phyloP scores from a whole-genome alignment of 257 asterid species.

The Solanum piurae region DNA sequence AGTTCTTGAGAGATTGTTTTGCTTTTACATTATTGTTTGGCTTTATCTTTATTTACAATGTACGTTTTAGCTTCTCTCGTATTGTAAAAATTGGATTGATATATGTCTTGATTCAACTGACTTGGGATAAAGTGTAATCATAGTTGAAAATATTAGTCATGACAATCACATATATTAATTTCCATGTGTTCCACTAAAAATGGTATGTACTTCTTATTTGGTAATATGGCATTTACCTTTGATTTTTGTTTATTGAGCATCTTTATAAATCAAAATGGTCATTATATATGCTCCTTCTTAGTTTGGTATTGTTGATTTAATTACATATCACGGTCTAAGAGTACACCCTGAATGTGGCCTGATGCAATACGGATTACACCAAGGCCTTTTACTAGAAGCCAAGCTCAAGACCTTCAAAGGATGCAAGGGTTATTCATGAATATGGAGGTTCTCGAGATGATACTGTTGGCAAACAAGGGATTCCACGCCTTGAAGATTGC shows the following conservation, averaged over 20 bases:
- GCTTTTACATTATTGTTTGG: not conserved
- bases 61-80: not conserved
- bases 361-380: too few relatives aligned
- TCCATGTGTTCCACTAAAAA: not conserved
- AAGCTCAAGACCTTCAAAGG: too few relatives aligned
- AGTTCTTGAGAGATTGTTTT: not conserved
- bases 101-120: not conserved
- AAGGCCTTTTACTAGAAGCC: too few relatives aligned
- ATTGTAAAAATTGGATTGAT: not conserved
- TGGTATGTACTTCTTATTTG: not conserved
- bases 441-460: too few relatives aligned
- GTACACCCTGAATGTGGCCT: too few relatives aligned
- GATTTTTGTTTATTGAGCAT: not conserved
- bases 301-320: not conserved
- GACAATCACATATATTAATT: not conserved
- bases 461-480: too few relatives aligned
- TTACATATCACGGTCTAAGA: not conserved
- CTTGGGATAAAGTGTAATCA: not conserved
- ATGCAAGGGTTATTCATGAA: too few relatives aligned
- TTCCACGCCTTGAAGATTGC: too few relatives aligned
- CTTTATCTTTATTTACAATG: not conserved
- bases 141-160: not conserved
- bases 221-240: not conserved
- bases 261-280: not conserved
- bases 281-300: not conserved